Base-by-base conservation (phyloP, 164 flowering plant genomes). In the Paratinospora sagittata region DNA sequence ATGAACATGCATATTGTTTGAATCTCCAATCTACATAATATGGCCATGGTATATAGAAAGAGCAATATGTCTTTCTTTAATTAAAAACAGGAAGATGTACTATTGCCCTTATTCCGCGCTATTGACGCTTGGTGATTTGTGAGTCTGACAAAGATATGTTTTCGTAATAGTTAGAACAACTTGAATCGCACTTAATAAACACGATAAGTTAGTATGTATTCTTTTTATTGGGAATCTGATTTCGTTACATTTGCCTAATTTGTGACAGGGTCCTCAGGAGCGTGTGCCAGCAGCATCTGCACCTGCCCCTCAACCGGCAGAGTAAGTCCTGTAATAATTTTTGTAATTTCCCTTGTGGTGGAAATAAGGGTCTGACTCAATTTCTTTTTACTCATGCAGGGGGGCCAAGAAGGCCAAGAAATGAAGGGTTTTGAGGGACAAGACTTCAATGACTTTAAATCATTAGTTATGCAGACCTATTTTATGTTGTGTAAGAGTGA, bases 401-500 rank as follows among this genome's bases (percentile, higher is more conserved):
- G 84, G 72, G 70, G 58, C 78, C 16, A 83, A 81, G 77, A 83
- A 81, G 72, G 10, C 81, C 26, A 81, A 83, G 86, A 81, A 81
- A 78, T 79, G 73, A 73, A 65, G 62, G 6, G 36, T 16, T 49
- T 52, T 52, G 58, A 52, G 58, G 21, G 55, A 13, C 55, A 5
- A 52, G 43, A 52, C 21, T 52, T 52, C n/a, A 7, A 52, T 52
- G 58, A 52, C 58, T 47, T 52, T 10, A 33, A 17, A 68, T 30
- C 27, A 13, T 68, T 55, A 58, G 37, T 60, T 49, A 27, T 37
- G 63, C 43, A 68, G 63, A 16, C 1, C 19, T 52, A 11, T 52
- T 52, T 52, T 52, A 3, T 16, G 1, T 52, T 52, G 58, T 52
- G 58, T 52, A 52, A 52, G 58, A 52, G 21, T 52, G 58, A 52